Evolutionary conservation across 2,329 filamentous ascomycete genomes (phyloP).

Genomic region (Aureobasidium sp.): DNA sequence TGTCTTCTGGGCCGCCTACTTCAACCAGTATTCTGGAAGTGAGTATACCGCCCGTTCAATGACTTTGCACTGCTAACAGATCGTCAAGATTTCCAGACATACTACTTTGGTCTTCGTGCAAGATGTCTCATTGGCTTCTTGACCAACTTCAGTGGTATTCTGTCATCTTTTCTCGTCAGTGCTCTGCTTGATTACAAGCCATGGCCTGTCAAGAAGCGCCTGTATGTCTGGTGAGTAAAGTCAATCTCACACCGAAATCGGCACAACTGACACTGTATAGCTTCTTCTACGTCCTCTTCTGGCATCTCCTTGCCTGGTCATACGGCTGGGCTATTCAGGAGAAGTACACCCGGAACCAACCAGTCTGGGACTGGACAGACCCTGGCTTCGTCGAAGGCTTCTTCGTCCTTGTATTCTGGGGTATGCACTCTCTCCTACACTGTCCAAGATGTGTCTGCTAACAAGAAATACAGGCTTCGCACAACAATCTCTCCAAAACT

Average conservation of each 20-base stretch:
- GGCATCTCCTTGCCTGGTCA: constrained; percentile 42
- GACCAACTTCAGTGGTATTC: constrained; percentile 35
- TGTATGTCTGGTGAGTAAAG: constrained; percentile 23
- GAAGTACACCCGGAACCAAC: constrained; percentile 38
- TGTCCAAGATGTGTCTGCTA: too few species aligned
- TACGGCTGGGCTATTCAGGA: constrained; percentile 44
- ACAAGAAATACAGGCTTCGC: too few species aligned
- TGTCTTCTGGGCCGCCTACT: constrained; percentile 40
- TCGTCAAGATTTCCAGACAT: constrained; percentile 39
- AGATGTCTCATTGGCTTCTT: constrained; percentile 44
- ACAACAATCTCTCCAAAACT: constrained; percentile 48
- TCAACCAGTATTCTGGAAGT: constrained; percentile 38
- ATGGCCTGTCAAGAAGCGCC: constrained; percentile 37
- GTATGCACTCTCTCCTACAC: too few species aligned
- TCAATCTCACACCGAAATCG: neutral
- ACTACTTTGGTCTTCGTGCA: constrained; percentile 42
- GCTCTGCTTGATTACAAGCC: constrained; percentile 39
- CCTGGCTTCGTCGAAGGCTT: constrained; percentile 41
- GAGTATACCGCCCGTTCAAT: neutral
- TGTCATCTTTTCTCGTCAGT: constrained; percentile 42
- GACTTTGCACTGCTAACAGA: constrained; percentile 20
- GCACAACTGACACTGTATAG: constrained; percentile 20
- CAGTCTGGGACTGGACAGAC: constrained; percentile 40
- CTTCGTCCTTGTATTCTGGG: constrained; percentile 44
- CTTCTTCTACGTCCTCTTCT: constrained; percentile 35